Evolutionary conservation across 257 asterid species (phyloP).

Genomic region (Solanum virginianum): DNA sequence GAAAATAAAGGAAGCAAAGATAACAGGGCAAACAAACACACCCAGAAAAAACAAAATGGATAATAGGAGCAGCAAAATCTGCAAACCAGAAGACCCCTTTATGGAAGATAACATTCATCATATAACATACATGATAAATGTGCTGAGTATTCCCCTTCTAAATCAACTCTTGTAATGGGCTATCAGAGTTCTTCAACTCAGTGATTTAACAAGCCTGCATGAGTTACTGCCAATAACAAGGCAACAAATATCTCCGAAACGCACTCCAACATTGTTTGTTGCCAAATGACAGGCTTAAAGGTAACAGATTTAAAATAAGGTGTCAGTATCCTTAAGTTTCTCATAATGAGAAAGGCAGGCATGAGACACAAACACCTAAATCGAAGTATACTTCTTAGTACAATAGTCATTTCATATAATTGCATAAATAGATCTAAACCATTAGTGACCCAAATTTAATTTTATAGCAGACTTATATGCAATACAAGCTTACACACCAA

Average conservation of each 20-base stretch:
- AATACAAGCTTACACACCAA: slow-evolving; percentile 45
- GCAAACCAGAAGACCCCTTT: not conserved
- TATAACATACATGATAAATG: not conserved
- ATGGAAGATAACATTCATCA: not conserved
- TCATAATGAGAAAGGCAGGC: not conserved
- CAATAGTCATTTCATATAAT: not conserved
- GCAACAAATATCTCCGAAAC: not conserved
- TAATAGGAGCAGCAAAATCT: not conserved
- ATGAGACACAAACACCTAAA: not conserved
- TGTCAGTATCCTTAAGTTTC: not conserved
- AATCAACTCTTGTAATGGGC: not conserved
- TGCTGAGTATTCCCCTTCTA: not conserved
- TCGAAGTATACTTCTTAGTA: not conserved
- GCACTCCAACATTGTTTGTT: not conserved
- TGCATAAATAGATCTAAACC: not conserved
- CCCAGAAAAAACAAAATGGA: not conserved
- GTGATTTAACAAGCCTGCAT: not conserved
- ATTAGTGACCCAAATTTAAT: not conserved
- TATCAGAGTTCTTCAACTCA: not conserved
- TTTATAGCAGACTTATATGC: not conserved
- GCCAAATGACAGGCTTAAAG: not conserved
- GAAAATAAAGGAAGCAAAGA: not conserved
- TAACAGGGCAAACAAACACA: not conserved
- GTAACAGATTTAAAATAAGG: not conserved
- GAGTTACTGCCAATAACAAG: not conserved